These are phyloP conservation scores for Sporisorium sorghi DNA, from an alignment of 1,284 basidiomycete species.

Conservation along the genomic window DNA sequence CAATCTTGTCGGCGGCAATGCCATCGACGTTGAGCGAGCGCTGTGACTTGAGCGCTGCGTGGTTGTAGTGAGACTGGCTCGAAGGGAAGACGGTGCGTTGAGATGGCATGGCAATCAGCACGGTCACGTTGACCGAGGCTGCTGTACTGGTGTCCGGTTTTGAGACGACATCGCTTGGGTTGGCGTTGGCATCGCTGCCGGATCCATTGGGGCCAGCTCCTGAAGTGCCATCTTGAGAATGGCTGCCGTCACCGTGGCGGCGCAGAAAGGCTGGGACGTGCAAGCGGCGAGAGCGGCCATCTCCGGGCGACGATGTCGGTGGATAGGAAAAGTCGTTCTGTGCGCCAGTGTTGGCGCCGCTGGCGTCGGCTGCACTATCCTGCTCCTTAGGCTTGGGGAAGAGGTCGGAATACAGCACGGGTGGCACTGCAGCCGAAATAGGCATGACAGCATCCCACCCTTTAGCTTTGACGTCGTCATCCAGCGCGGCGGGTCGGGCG, in stretches of 20 bases:
- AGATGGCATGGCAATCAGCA: constrained; percentile 64
- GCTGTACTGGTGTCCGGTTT: constrained; percentile 31
- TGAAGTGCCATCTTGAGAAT: constrained; percentile 12
- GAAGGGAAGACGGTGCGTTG: constrained; percentile 58
- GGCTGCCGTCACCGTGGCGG: constrained; percentile 20
- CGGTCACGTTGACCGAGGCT: constrained; percentile 61
- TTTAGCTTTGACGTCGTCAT: constrained; percentile 45
- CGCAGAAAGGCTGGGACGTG: constrained; percentile 49
- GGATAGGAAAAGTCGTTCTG: constrained; percentile 39
- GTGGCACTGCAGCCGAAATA: constrained; percentile 56
- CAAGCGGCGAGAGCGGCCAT: constrained; percentile 28
- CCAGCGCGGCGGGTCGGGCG: constrained; percentile 28
- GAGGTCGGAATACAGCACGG: constrained; percentile 46
- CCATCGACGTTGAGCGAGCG: constrained; percentile 30
- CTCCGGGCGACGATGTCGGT: constrained; percentile 12
- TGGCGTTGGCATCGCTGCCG: constrained; percentile 10
- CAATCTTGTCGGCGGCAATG: constrained; percentile 32
- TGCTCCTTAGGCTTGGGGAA: constrained; percentile 28
- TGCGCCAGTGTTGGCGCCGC: not conserved
- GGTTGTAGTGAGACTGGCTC: constrained; percentile 12
- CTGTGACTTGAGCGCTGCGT: constrained; percentile 25
- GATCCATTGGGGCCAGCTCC: constrained; percentile 1
- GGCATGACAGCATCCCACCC: constrained; percentile 60
- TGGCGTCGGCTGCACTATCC: constrained; percentile 14
- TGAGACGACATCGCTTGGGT: constrained; percentile 4